These are phyloP conservation scores for Colletotrichum spinosum DNA, from an alignment of 2,329 filamentous ascomycete species.

Conservation along the genomic window DNA sequence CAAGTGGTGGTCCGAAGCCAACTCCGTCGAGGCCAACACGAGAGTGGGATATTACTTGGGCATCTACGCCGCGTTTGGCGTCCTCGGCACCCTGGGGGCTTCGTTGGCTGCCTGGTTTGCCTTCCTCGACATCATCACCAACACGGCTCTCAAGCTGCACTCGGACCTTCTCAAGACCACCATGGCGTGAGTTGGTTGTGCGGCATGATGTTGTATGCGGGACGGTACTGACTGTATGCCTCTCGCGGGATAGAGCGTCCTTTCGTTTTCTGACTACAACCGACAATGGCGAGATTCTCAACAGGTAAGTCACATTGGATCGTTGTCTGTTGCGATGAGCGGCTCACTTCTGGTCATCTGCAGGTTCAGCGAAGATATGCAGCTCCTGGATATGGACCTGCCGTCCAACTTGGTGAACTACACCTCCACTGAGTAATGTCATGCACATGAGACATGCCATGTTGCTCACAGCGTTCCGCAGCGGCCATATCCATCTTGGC, in stretches of 20 bases:
- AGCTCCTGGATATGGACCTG: slow-evolving; percentile 9
- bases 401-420: slow-evolving; percentile 29
- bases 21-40: not conserved
- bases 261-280: no score
- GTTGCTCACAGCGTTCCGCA: not conserved
- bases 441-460: no score
- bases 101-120: no score
- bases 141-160: no score
- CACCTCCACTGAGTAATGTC: slow-evolving; percentile 6
- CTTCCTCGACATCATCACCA: no score
- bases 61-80: slow-evolving; percentile 10
- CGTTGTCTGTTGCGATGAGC: not conserved
- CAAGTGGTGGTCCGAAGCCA: slow-evolving; percentile 23
- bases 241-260: no score
- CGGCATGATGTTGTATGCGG: no score
- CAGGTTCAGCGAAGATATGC: slow-evolving; percentile 25
- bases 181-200: no score
- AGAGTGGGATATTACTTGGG: slow-evolving; percentile 21
- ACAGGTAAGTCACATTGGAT: no score
- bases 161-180: no score
- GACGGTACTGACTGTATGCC: no score
- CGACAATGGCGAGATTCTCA: not conserved
- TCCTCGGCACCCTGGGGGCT: not conserved
- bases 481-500: not conserved
- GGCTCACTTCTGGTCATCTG: slow-evolving; percentile 27